phyloP scores from a whole-genome alignment of 176 grass and related monocot species.

The Secale cereale region DNA sequence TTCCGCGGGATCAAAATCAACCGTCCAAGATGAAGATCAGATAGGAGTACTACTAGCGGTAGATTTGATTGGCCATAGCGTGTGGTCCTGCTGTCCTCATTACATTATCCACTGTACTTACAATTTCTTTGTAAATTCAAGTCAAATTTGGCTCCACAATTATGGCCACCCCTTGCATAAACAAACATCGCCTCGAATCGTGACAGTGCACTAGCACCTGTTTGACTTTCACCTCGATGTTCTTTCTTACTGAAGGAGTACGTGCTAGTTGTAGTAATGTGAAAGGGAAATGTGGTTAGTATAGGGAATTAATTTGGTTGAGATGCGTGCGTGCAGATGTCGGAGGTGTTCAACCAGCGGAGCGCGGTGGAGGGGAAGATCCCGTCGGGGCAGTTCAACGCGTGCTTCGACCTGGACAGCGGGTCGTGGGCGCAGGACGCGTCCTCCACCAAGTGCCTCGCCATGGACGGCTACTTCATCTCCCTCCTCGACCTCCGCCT shows the following conservation, averaged over 20 bases:
- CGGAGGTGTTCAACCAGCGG: conserved; percentile 86
- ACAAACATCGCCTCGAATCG: conserved; percentile 1
- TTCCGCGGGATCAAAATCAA: neutral
- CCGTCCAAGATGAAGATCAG: neutral
- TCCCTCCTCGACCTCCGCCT: conserved; percentile 82
- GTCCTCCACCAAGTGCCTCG: conserved; percentile 61
- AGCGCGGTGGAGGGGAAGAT: conserved; percentile 73
- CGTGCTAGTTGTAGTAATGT: too few species aligned
- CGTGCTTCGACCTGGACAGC: conserved; percentile 66
- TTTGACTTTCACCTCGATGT: conserved; percentile 30
- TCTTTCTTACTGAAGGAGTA: too few species aligned
- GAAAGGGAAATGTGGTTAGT: too few species aligned
- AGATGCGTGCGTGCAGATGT: conserved; percentile 52
- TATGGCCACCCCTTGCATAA: neutral
- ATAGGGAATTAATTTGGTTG: too few species aligned
- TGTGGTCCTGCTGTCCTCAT: neutral
- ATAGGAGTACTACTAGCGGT: neutral
- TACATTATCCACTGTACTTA: conserved; percentile 3
- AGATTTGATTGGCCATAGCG: neutral
- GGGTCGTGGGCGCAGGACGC: conserved; percentile 72
- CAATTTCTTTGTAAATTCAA: neutral
- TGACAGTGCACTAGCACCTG: neutral
- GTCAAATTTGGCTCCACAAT: conserved; percentile 6
- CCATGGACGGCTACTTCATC: conserved; percentile 95
- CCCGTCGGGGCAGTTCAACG: conserved; percentile 84